Evolutionary conservation across 352 stramenopile genomes (phyloP), one percentile per base, ranked within the genome.

Genomic region (Globisporangium mamillatum): DNA sequence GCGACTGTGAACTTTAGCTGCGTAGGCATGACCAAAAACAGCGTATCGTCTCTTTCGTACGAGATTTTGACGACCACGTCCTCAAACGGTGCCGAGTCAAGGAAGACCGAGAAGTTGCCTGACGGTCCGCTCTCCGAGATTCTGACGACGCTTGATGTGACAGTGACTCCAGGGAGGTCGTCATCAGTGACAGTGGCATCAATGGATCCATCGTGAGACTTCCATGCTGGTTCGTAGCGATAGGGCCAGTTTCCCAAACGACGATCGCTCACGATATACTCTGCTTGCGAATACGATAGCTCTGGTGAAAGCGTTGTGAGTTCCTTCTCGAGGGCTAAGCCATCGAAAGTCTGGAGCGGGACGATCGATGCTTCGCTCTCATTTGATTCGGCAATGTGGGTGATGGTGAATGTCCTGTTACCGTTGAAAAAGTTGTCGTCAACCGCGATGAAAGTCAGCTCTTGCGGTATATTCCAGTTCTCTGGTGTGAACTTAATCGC

Each of bases 371-470:
- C 59, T 1, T 66, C 67, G 0, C 44, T 59, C 34, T 93, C 84
- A 9, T 63, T 69, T 3, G 78, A 81, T 1, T 34, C 59, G 4
- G 63, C 68, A 7, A 29, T 64, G 36, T 86, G 74, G 44, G 66
- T 75, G 56, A 88, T 72, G 1, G 60, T 58, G 24, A 90, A 73
- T 4, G 73, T 78, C n/a, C 79, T 75, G 46, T 93, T 85, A 20
- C 75, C 79, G 32, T 73, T 72, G 66, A 78, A 89, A 1, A 69
- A 71, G 57, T 93, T 90, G 67, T 93, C 82, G 68, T 93, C 84
- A 0, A 90, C 68, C 2, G 75, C 81, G 56, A 80, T 44, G 61
- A 85, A 86, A 9, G 78, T 80, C n/a, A 91, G 66, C 36, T 73
- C 48, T 63, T 93, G 84, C 6, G 63, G 10, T 9, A 77, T 24